Evolutionary conservation across 31 red algal genomes (phyloP).

Genomic region (Bonnemaisonia californica): DNA sequence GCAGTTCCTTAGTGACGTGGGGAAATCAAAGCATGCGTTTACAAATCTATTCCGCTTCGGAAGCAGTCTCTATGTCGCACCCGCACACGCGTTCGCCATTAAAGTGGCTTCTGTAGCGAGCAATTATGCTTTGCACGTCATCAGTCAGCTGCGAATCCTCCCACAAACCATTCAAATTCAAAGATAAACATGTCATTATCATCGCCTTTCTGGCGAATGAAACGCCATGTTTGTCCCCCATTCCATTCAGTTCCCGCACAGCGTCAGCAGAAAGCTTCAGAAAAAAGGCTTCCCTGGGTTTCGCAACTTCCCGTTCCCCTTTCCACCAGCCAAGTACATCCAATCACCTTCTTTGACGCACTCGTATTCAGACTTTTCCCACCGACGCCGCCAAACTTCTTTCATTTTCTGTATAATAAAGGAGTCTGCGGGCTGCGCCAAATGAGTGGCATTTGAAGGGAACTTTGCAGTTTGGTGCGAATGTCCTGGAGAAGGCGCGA

Average conservation of each 20-base stretch:
- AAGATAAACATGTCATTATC: background rate
- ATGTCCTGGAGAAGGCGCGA: background rate
- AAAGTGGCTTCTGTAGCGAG: no score
- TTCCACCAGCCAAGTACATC: background rate
- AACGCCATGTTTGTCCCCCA: slow-evolving; percentile 1
- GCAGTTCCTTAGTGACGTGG: no score
- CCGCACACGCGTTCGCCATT: no score
- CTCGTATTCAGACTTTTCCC: slow-evolving; percentile 11
- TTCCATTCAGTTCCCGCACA: slow-evolving; percentile 2
- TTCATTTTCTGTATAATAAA: slow-evolving; percentile 48
- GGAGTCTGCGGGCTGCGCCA: slow-evolving; percentile 22
- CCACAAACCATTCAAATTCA: slow-evolving; percentile 15
- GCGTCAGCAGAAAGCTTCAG: slow-evolving; percentile 8
- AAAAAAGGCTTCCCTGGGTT: slow-evolving; percentile 23
- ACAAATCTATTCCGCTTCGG: no score
- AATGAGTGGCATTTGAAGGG: slow-evolving; percentile 15
- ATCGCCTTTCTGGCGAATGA: slow-evolving; percentile 8
- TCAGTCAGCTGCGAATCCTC: no score
- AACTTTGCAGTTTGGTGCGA: slow-evolving; percentile 5
- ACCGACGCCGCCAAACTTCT: background rate
- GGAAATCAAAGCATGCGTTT: no score
- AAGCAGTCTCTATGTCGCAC: no score
- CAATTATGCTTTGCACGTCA: no score
- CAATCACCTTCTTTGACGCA: background rate
- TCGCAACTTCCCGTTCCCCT: background rate